A percentile compares a stretch with the other conserved stretches of the same genome.
Conservation (phyloP, 192 early-diverging fungal species). For the Chytriomyces sp. region DNA sequence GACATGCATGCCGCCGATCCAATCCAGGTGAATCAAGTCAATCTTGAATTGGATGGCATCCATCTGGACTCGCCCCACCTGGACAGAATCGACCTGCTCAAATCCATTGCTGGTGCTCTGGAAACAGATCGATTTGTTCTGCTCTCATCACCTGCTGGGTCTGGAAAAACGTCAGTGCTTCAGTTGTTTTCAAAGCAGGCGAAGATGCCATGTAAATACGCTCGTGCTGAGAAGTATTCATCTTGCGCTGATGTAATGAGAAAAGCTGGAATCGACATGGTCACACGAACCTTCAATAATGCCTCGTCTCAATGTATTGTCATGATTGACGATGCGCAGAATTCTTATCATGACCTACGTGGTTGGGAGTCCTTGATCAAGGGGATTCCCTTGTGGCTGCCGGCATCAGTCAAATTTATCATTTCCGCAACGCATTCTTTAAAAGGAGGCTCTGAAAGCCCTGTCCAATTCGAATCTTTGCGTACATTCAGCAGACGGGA, state of each 20-base stretch:
- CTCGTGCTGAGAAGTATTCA: not conserved
- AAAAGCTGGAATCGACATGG: too few species aligned
- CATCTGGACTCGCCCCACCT: slow-evolving; percentile 7
- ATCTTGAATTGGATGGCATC: not conserved
- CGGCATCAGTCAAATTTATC: not conserved
- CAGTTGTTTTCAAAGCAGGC: not conserved
- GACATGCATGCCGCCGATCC: not conserved
- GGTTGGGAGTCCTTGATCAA: not conserved
- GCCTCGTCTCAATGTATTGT: too few species aligned
- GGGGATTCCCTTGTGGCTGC: not conserved
- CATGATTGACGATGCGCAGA: too few species aligned
- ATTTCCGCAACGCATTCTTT: not conserved
- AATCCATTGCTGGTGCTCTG: not conserved
- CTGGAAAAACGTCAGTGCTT: too few species aligned
- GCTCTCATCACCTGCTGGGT: too few species aligned
- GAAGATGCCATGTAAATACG: not conserved
- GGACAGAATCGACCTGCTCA: not conserved
- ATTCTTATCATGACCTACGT: too few species aligned
- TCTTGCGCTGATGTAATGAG: too few species aligned
- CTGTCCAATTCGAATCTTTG: not conserved
- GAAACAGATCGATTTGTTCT: too few species aligned
- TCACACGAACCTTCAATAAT: too few species aligned
- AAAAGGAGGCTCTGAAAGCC: too few species aligned
- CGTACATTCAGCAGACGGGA: slow-evolving; percentile 16
- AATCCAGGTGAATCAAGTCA: not conserved